A percentile compares a stretch with the other conserved stretches of the same genome.
These are phyloP conservation scores for Paraconiothyrium sp. DNA, from an alignment of 2,329 filamentous ascomycete species.

Conservation along the genomic window DNA sequence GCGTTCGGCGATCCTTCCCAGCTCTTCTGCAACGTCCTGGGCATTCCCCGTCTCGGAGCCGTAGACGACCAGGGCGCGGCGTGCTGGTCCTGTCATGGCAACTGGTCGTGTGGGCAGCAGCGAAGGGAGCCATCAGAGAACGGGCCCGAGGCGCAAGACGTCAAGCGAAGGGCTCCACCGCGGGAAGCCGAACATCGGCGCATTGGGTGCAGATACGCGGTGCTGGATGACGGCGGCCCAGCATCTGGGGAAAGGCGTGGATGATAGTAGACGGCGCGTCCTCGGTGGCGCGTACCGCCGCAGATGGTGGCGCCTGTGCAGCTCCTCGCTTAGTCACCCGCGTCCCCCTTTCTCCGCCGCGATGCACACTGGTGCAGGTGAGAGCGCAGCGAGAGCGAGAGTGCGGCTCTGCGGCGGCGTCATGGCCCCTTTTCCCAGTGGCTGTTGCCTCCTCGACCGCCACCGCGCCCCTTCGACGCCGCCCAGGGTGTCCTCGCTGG, in stretches of 20 bases:
- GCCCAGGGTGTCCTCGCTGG: slow-evolving; percentile 31
- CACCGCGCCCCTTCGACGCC: slow-evolving; percentile 11
- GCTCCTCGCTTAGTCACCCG: slow-evolving; percentile 3
- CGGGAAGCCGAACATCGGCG: slow-evolving; percentile 8
- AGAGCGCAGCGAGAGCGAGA: background rate
- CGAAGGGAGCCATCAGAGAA: background rate
- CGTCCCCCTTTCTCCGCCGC: background rate
- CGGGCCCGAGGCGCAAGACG: background rate
- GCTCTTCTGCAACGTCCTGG: slow-evolving; percentile 87
- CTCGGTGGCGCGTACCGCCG: background rate
- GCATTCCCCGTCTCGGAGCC: slow-evolving; percentile 95
- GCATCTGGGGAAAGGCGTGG: slow-evolving; percentile 24
- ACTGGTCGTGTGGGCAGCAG: slow-evolving; percentile 20
- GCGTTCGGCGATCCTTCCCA: slow-evolving; percentile 77
- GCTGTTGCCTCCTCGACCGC: slow-evolving; percentile 25
- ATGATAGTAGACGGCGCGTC: background rate
- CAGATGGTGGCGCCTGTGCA: background rate
- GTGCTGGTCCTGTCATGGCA: slow-evolving; percentile 35
- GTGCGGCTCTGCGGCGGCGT: slow-evolving; percentile 8
- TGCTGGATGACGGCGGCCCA: slow-evolving; percentile 22
- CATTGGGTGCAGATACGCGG: slow-evolving; percentile 18
- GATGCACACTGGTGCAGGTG: background rate
- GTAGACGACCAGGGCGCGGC: slow-evolving; percentile 78
- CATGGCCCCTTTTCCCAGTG: slow-evolving; percentile 23
- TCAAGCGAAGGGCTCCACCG: slow-evolving; percentile 12